Evolutionary conservation across 2,329 filamentous ascomycete genomes (phyloP).

Genomic region (Botrytis porri): DNA sequence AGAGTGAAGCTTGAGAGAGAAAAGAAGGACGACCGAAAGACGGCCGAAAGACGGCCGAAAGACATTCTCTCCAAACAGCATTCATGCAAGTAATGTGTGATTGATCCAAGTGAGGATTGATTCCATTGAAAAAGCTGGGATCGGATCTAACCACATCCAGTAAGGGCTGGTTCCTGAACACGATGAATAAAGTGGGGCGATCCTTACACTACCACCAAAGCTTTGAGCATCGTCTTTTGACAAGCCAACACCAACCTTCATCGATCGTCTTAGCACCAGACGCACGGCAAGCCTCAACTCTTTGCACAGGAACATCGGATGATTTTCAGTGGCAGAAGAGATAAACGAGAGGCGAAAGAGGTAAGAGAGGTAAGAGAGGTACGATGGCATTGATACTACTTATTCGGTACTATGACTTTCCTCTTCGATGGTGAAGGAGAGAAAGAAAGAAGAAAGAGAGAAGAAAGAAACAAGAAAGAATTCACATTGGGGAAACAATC

Average conservation of each 20-base stretch:
- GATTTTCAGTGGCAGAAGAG: not conserved
- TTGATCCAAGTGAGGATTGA: not conserved
- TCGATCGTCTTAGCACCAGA: not conserved
- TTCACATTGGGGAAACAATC: not conserved
- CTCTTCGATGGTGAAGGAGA: not conserved
- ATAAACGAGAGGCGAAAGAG: not conserved
- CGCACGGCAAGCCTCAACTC: not conserved
- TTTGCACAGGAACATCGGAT: not conserved
- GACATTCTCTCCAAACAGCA: not conserved
- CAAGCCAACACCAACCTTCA: not conserved
- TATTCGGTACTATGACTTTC: not conserved
- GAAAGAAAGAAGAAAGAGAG: not conserved
- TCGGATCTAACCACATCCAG: not conserved
- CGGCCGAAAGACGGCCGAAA: too few species aligned
- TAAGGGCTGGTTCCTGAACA: not conserved
- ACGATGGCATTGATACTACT: not conserved
- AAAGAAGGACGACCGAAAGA: too few species aligned
- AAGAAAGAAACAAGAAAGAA: too few species aligned
- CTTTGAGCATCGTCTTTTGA: conserved; percentile 3
- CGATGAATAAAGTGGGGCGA: conserved; percentile 5
- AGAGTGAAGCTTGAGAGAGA: not conserved
- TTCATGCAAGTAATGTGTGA: not conserved
- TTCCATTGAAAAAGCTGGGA: not conserved
- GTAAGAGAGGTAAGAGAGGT: not conserved
- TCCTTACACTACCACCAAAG: not conserved